Conservation (phyloP, 495 filamentous ascomycete species). For the Hypoxylon cercidicola region DNA sequence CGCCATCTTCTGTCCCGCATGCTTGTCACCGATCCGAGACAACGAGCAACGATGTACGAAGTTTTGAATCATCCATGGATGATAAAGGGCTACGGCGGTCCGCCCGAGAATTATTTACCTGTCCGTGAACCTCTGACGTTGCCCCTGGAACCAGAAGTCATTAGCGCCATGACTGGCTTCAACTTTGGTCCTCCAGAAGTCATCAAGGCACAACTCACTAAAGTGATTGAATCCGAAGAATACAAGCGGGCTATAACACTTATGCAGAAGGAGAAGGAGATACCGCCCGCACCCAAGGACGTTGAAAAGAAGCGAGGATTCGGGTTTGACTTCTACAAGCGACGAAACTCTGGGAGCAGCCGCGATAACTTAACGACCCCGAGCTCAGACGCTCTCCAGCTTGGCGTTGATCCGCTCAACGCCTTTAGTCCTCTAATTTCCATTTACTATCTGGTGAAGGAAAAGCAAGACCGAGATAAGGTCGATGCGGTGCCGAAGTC, state of each 20-base stretch:
- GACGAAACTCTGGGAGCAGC: constrained; percentile 86
- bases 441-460: constrained; percentile 93
- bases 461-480: constrained; percentile 89
- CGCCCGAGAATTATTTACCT: constrained; percentile 92
- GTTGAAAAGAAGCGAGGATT: constrained; percentile 87
- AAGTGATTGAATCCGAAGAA: constrained; percentile 86
- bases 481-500: constrained; percentile 68
- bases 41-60: constrained; percentile 86
- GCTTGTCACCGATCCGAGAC: constrained; percentile 92
- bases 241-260: constrained; percentile 83
- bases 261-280: constrained; percentile 69
- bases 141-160: constrained; percentile 83
- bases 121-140: constrained; percentile 83
- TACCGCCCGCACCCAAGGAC: constrained; percentile 69
- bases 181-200: constrained; percentile 91
- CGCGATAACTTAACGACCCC: constrained; percentile 88
- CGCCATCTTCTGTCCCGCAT: constrained; percentile 93
- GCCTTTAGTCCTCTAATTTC: constrained; percentile 93
- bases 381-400: constrained; percentile 82
- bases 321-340: constrained; percentile 96
- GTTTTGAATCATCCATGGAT: constrained; percentile 99
- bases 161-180: constrained; percentile 96
- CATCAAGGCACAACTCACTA: constrained; percentile 83
- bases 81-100: constrained; percentile 85
- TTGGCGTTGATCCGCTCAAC: constrained; percentile 90